Percentiles rank a stretch among this genome's conserved stretches.
Conservation (phyloP, 1,284 basidiomycete species). For the Testicularia cyperi region DNA sequence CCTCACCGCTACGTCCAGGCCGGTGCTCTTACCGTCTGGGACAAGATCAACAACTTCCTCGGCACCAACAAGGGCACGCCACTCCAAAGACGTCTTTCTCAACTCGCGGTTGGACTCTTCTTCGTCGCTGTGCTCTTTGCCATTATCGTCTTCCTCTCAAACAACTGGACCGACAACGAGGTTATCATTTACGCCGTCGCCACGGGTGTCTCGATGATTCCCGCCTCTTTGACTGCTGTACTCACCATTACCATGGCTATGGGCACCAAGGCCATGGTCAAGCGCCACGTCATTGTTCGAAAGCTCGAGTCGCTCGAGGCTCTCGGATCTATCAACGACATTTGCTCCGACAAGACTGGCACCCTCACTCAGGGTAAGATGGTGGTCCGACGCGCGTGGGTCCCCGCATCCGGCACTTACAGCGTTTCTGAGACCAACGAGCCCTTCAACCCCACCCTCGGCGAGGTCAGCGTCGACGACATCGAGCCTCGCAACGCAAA, state of each 20-base stretch:
- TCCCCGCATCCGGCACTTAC: constrained; percentile 52
- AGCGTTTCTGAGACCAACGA: constrained; percentile 55
- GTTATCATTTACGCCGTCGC: constrained; percentile 62
- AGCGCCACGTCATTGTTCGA: constrained; percentile 65
- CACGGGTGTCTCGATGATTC: constrained; percentile 66
- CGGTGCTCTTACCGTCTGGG: constrained; percentile 59
- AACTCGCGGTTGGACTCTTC: constrained; percentile 59
- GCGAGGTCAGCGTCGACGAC: constrained; percentile 61
- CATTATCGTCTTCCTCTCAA: constrained; percentile 60
- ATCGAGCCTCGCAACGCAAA: constrained; percentile 37
- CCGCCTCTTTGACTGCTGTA: constrained; percentile 61
- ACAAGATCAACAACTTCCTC: constrained; percentile 59
- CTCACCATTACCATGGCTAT: constrained; percentile 63
- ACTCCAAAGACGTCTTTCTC: constrained; percentile 59
- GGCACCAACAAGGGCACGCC: constrained; percentile 61
- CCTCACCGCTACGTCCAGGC: constrained; percentile 61
- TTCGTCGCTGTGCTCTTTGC: constrained; percentile 59
- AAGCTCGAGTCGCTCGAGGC: constrained; percentile 60
- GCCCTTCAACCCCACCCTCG: constrained; percentile 55
- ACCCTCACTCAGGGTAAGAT: constrained; percentile 59
- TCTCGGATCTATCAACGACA: constrained; percentile 57
- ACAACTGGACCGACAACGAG: constrained; percentile 58
- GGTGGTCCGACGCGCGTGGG: constrained; percentile 56
- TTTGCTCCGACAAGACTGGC: constrained; percentile 60
- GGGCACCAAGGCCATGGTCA: constrained; percentile 66